Evolutionary conservation across 164 flowering plant species (phyloP).

Genomic region (Berberis thunbergii): DNA sequence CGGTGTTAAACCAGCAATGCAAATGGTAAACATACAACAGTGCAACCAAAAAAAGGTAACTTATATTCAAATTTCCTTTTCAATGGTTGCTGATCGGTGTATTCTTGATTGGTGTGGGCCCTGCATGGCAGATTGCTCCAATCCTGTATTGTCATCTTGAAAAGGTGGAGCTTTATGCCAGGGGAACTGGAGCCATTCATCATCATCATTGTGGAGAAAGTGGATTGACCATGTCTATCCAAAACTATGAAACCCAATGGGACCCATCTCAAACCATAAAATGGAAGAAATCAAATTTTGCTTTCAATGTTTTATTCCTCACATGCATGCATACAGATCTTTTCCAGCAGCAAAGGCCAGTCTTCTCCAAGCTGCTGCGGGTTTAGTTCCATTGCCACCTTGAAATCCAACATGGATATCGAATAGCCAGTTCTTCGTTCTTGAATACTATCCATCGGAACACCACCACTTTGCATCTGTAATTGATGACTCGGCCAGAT

Average conservation of each 20-base stretch:
- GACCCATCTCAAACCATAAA: slow-evolving; percentile 18
- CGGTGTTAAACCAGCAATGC: slow-evolving; percentile 31
- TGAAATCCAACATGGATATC: slow-evolving; percentile 76
- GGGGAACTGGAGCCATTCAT: slow-evolving; percentile 16
- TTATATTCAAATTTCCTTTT: slow-evolving; percentile 20
- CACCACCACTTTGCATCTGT: slow-evolving; percentile 42
- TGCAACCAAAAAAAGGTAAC: slow-evolving; percentile 39
- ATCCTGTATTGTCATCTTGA: slow-evolving; percentile 22
- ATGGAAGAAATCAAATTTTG: slow-evolving; percentile 14
- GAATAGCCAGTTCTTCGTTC: slow-evolving; percentile 31
- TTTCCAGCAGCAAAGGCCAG: slow-evolving; percentile 87
- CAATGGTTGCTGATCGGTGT: slow-evolving; percentile 31
- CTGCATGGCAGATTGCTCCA: slow-evolving; percentile 25
- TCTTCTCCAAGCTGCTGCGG: slow-evolving; percentile 95
- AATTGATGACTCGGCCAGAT: slow-evolving; percentile 54
- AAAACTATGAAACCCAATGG: slow-evolving; percentile 14
- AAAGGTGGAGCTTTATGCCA: slow-evolving; percentile 18
- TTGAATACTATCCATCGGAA: slow-evolving; percentile 31
- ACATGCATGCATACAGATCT: slow-evolving; percentile 54
- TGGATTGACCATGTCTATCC: slow-evolving; percentile 12
- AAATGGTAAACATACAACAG: slow-evolving; percentile 63
- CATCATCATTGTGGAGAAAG: slow-evolving; percentile 14
- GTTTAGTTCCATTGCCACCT: slow-evolving; percentile 89
- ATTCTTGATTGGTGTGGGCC: slow-evolving; percentile 20
- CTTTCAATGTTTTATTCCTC: slow-evolving; percentile 35